Base-by-base conservation (phyloP, 805 yeast species). In the Pichia ethanolica region DNA sequence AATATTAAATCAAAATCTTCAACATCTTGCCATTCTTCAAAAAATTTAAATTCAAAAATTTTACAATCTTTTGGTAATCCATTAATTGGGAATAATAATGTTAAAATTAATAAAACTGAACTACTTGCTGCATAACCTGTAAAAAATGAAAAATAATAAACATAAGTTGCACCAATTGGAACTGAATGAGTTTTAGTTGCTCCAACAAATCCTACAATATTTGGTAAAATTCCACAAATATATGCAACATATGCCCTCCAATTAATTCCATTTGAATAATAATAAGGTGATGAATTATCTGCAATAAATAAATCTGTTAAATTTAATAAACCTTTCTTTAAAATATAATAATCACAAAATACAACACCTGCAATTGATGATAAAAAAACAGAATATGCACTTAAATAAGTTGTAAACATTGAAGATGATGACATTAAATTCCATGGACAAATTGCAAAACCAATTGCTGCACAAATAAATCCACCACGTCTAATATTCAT, bases 241-340 rank as follows among this genome's bases (percentile, higher is more conserved):
- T 89, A 89, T 1, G 96, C 93, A 34, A 74, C 79, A 56, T 78
- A 81, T 2, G 91, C 96, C 64, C 95, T 75, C 93, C 95, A 86
- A 63, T 88, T 87, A 65, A 79, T 58, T 38, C 96, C 96, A 33
- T 59, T 67, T 59, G 77, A 74, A 68, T 78, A 88, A 68, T 75
- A 75, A 69, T 89, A 89, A 7, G 73, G 61, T 34, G 69, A 68
- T 5, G 67, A 63, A 13, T 64, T 66, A 55, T 61, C 59, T 39
- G 73, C 77, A 28, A 76, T 57, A 68, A 83, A 89, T 55, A 89
- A 70, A 58, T 86, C 90, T 49, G 73, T 72, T 36, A 87, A 65
- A 48, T 75, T 70, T 55, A 89, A 60, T 61, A 73, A 73, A 38
- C 96, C 96, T 60, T 88, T 79, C 66, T 91, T 78, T 28, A 89